Evolutionary conservation across 306 rosid species (phyloP), one percentile per base, ranked within the genome.

Genomic region (Canavalia gladiata): DNA sequence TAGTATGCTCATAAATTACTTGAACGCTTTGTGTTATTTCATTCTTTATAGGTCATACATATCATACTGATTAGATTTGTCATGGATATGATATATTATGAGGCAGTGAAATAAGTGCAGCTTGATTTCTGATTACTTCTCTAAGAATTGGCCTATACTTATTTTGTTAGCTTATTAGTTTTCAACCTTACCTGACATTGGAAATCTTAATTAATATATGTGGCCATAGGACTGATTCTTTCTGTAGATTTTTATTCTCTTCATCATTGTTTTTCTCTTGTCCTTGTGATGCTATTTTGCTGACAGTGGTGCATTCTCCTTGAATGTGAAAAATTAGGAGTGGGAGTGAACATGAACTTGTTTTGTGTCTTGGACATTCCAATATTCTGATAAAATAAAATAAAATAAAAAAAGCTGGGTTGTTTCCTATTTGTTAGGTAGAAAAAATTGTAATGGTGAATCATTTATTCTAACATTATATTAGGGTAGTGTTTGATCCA

Each of bases 11-110:
- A 11, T 49, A 52, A 73, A 80, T 7, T 39, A 13, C 65, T 51
- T 50, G 79, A 80, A 30, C 35, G 11, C 63, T 51, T 29, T 81
- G 37, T 72, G 70, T 68, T 68, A 43, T 75, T 80, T 80, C 76
- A 35, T 35, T 13, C 29, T 68, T 47, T 55, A 39, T 46, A 34
- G 56, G 13, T 64, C 50, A 28, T 6, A 55, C 50, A 28, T 6
- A 55, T 33, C 62, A 46, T 47, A n/a, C 39, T 79, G 45, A 46
- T 35, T 29, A 12, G 46, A 37, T 31, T 54, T 35, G 13, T 79
- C 18, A 10, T 42, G 42, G 60, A 56, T 52, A 45, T 79, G 50
- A 3, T 52, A 34, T 79, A 18, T 69, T 58, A 1, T 12, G n/a
- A 41, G 45, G 68, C 45, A 62, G 45, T 62, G 46, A 62, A 12